Base-by-base conservation (phyloP, 2,329 filamentous ascomycete genomes). In the Alternaria sp. region DNA sequence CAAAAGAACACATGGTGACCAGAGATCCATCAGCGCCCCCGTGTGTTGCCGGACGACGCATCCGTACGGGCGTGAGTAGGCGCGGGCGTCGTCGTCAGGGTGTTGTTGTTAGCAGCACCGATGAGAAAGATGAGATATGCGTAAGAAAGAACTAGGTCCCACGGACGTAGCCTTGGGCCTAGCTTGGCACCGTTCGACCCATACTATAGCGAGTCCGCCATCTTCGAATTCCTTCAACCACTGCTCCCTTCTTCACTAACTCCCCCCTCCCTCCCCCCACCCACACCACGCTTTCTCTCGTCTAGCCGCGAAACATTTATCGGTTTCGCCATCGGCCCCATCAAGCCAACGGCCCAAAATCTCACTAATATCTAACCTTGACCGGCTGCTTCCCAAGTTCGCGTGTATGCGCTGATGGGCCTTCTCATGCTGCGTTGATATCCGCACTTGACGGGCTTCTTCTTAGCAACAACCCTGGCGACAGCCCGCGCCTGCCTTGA, bases 361-460 rank as follows among this genome's bases (percentile, higher is more conserved):
- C 51, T 37, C 39, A 46, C 51, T 56, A 64, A 56, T 57, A 56
- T 48, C 57, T 45, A 45, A 63, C 60, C 66, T 62, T 58, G 40
- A 56, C 62, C 54, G 53, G 55, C 62, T 58, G 39, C 65, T 55
- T 63, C 51, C 52, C 60, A 62, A 58, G 70, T 70, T 66, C 62
- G 67, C 59, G 61, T 75, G 69, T 68, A 71, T 75, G 69, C 73
- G 72, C 73, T 67, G 62, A 72, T 65, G 59, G 66, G 65, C 68
- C 62, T 65, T 70, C 68, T 64, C 63, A 77, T 77, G 72, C 71
- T 71, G 67, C 70, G 67, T 72, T 75, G 75, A 77, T 74, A 75
- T 71, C 67, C 71, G 59, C 61, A 62, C 56, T 66, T 66, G 49
- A 65, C 68, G 66, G 71, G 66, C 67, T 61, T 62, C 60, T 66